A percentile compares a stretch with the other conserved stretches of the same genome.
These are phyloP conservation scores for Heterobasidion parviporum DNA, from an alignment of 1,284 basidiomycete species.

Conservation along the genomic window DNA sequence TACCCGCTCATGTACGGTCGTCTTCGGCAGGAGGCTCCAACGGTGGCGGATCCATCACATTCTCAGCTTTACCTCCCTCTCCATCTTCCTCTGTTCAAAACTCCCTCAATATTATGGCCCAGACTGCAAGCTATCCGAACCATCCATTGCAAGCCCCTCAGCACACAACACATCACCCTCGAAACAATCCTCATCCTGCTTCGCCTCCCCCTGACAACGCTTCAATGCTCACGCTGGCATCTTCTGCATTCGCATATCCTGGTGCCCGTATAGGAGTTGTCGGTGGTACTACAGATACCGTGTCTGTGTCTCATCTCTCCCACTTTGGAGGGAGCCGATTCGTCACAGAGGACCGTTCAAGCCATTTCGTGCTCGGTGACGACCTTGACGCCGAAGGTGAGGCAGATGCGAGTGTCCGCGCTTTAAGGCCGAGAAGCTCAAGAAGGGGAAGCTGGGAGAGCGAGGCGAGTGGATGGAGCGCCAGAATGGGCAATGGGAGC, in stretches of 20 bases:
- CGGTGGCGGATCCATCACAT: conserved; percentile 36
- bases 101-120: conserved; percentile 1
- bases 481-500: conserved; percentile 35
- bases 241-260: conserved; percentile 78
- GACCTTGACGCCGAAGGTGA: conserved; percentile 51
- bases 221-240: conserved; percentile 86
- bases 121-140: neutral
- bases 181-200: conserved; percentile 89
- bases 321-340: conserved; percentile 23
- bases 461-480: conserved; percentile 77
- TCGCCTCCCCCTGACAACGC: conserved; percentile 89
- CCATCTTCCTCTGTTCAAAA: conserved; percentile 33
- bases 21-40: neutral
- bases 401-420: conserved; percentile 70
- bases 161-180: conserved; percentile 86
- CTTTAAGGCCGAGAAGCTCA: conserved; percentile 71
- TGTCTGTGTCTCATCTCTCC: conserved; percentile 57
- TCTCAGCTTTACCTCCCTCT: conserved; percentile 52
- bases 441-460: conserved; percentile 80
- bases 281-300: conserved; percentile 39
- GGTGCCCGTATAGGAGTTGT: conserved; percentile 30
- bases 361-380: conserved; percentile 56
- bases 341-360: conserved; percentile 51
- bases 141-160: conserved; percentile 69
- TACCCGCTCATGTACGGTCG: conserved; percentile 32